These are phyloP conservation scores for Amyloporia xantha DNA, from an alignment of 768 basidiomycete species.

Conservation along the genomic window DNA sequence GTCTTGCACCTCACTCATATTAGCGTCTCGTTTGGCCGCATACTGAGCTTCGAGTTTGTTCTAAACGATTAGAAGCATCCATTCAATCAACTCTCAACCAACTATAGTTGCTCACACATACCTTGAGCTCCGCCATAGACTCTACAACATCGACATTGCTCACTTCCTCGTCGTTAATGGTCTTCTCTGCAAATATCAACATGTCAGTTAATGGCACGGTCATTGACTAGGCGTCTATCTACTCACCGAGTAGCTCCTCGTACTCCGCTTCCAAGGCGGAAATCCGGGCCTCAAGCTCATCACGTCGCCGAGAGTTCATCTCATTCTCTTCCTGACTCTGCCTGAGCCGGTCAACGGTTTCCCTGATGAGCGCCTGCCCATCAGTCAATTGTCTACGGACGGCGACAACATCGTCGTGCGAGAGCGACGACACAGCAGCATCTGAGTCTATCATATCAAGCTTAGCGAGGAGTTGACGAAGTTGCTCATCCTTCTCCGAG, in stretches of 20 bases:
- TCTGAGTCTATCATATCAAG: conserved; percentile 75
- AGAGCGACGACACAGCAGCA: conserved; percentile 46
- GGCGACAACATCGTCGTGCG: conserved; percentile 71
- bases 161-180: conserved; percentile 82
- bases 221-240: no score
- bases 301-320: conserved; percentile 69
- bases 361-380: conserved; percentile 77
- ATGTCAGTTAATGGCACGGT: not conserved
- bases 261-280: conserved; percentile 85
- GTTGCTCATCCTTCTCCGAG: conserved; percentile 92
- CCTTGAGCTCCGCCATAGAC: conserved; percentile 90
- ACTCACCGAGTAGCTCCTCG: conserved; percentile 89
- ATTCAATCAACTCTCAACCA: conserved; percentile 6
- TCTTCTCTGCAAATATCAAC: conserved; percentile 62
- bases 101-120: conserved; percentile 21
- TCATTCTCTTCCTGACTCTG: conserved; percentile 93
- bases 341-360: conserved; percentile 83
- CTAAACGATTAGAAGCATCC: conserved; percentile 37
- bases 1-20: conserved; percentile 75
- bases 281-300: conserved; percentile 83
- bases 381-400: conserved; percentile 86
- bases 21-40: conserved; percentile 85
- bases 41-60: conserved; percentile 93
- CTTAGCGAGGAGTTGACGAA: conserved; percentile 78
- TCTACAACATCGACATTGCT: conserved; percentile 78